These are phyloP conservation scores for Trichothecium roseum DNA, from an alignment of 2,329 filamentous ascomycete species.

Conservation along the genomic window DNA sequence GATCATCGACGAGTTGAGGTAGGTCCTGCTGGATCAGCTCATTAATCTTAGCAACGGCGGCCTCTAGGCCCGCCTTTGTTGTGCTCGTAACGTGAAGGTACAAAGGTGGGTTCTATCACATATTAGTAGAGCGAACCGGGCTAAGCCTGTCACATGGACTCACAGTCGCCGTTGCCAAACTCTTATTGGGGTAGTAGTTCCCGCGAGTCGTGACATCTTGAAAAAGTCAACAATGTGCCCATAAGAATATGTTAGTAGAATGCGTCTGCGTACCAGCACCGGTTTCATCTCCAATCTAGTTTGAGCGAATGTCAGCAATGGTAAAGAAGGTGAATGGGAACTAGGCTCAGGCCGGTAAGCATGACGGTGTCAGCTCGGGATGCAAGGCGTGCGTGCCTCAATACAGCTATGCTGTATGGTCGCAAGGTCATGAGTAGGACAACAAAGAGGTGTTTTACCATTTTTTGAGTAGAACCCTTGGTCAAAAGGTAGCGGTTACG, in stretches of 20 bases:
- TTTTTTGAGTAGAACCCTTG: slow-evolving; percentile 95
- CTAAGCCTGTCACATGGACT: slow-evolving; percentile 25
- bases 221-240: slow-evolving; percentile 45
- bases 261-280: slow-evolving; percentile 85
- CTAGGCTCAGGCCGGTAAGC: slow-evolving; percentile 59
- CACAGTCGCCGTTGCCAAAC: slow-evolving; percentile 89
- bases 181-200: slow-evolving; percentile 95
- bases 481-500: slow-evolving; percentile 95
- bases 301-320: slow-evolving; percentile 91
- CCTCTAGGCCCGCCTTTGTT: slow-evolving; percentile 80
- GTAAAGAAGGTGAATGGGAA: slow-evolving; percentile 59
- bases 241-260: slow-evolving; percentile 34
- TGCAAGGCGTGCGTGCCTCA: neutral
- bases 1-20: slow-evolving; percentile 88
- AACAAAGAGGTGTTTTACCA: slow-evolving; percentile 78
- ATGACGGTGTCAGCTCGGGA: slow-evolving; percentile 46
- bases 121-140: neutral
- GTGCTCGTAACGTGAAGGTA: slow-evolving; percentile 95
- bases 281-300: slow-evolving; percentile 99
- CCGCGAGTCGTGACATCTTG: slow-evolving; percentile 97
- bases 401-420: slow-evolving; percentile 19
- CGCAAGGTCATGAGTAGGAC: slow-evolving; percentile 26
- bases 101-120: slow-evolving; percentile 69
- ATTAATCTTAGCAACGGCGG: slow-evolving; percentile 78
- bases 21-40: slow-evolving; percentile 95